Percentiles rank a stretch among this genome's conserved stretches.
Evolutionary conservation across 1,139 yeast species (phyloP).

Genomic region (Pichia sp.): DNA sequence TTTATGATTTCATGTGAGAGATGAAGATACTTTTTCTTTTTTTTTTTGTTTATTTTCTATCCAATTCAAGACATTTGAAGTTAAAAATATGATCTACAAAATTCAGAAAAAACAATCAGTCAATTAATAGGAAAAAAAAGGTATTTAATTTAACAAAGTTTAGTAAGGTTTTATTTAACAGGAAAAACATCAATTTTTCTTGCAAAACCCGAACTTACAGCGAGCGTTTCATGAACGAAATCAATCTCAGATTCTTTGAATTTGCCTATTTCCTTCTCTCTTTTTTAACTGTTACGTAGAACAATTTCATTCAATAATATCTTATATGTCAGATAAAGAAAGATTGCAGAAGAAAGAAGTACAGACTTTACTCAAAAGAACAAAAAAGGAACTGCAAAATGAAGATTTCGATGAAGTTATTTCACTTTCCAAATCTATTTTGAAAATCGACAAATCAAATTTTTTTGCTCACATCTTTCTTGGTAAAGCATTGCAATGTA

Average conservation of each 20-base stretch:
- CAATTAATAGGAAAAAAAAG: background rate
- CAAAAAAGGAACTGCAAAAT: conserved; percentile 7
- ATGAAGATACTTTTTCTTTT: background rate
- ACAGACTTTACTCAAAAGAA: conserved; percentile 3
- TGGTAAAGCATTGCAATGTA: conserved; percentile 52
- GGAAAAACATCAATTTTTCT: too few species aligned
- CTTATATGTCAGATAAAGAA: background rate
- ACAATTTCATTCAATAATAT: background rate
- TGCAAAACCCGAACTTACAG: background rate
- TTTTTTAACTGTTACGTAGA: background rate
- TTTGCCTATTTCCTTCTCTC: background rate
- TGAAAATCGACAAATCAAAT: conserved; percentile 41
- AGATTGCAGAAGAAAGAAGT: conserved; percentile 2
- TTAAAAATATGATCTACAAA: too few species aligned
- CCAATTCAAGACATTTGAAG: background rate
- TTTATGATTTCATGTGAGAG: background rate
- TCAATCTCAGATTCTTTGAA: background rate
- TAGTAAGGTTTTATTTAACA: too few species aligned
- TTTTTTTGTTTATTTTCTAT: background rate
- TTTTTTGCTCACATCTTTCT: conserved; percentile 61
- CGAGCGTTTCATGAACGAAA: background rate
- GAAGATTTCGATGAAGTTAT: conserved; percentile 11
- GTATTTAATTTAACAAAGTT: too few species aligned
- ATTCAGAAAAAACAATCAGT: too few species aligned
- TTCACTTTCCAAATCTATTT: conserved; percentile 1